Percentiles rank a stretch among this genome's conserved stretches.
Evolutionary conservation across 2,329 filamentous ascomycete species (phyloP).

Genomic region (Sarocladium brachiariae): DNA sequence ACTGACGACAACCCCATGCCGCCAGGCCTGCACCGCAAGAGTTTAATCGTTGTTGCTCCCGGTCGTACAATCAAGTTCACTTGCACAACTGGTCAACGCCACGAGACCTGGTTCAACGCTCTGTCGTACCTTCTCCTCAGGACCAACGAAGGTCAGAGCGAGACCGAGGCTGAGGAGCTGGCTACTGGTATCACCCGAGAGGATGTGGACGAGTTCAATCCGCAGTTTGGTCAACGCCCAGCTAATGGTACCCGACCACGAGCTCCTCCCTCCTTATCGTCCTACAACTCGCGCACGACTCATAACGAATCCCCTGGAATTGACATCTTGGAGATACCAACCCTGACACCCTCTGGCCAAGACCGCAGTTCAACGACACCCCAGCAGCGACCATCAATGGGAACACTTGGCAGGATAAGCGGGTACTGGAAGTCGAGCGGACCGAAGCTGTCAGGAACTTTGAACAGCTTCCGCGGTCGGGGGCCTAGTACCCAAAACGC

Average conservation of each 20-base stretch:
- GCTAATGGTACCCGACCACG: slow-evolving; percentile 38
- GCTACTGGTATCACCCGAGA: slow-evolving; percentile 52
- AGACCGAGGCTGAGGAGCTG: slow-evolving; percentile 54
- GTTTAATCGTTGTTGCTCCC: slow-evolving; percentile 81
- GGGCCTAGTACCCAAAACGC: slow-evolving; percentile 35
- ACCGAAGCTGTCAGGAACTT: slow-evolving; percentile 38
- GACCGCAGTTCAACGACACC: slow-evolving; percentile 23
- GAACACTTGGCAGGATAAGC: slow-evolving; percentile 52
- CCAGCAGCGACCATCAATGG: slow-evolving; percentile 25
- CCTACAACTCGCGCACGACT: slow-evolving; percentile 69
- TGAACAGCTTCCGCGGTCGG: slow-evolving; percentile 48
- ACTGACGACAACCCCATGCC: slow-evolving; percentile 93
- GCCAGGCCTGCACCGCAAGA: slow-evolving; percentile 90
- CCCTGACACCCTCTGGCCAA: slow-evolving; percentile 44
- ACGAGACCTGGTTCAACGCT: slow-evolving; percentile 98
- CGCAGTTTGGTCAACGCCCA: slow-evolving; percentile 36
- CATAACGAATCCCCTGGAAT: slow-evolving; percentile 55
- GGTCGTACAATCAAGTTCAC: slow-evolving; percentile 90
- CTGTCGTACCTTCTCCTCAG: slow-evolving; percentile 86
- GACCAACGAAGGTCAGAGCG: slow-evolving; percentile 58
- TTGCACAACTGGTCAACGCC: slow-evolving; percentile 83
- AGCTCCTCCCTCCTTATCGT: slow-evolving; percentile 63
- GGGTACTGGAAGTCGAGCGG: slow-evolving; percentile 49
- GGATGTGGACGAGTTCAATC: slow-evolving; percentile 77
- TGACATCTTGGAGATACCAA: slow-evolving; percentile 46